Evolutionary conservation across 768 basidiomycete species (phyloP).

Genomic region (Serendipita vermifera): DNA sequence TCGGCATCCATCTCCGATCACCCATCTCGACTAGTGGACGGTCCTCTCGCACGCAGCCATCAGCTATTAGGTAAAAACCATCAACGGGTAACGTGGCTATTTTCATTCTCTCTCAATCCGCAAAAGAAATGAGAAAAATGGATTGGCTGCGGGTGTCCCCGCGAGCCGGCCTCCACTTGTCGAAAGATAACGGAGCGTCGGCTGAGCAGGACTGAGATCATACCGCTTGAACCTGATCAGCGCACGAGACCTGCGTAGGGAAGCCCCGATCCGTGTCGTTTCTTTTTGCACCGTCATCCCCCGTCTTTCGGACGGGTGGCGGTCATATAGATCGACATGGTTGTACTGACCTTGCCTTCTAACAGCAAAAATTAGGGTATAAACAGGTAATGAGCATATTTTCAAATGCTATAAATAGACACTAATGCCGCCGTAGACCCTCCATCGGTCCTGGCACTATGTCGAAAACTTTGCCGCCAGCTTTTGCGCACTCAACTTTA

Average conservation of each 20-base stretch:
- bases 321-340: constrained; percentile 19
- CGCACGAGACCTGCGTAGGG: constrained; percentile 95
- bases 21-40: constrained; percentile 20
- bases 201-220: constrained; percentile 70
- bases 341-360: constrained; percentile 37
- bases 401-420: neutral
- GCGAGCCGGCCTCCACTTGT: constrained; percentile 23
- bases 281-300: constrained; percentile 32
- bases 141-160: constrained; percentile 88
- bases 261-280: constrained; percentile 52
- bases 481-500: constrained; percentile 82
- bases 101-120: constrained; percentile 36
- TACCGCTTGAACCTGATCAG: constrained; percentile 98
- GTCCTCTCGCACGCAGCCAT: constrained; percentile 22
- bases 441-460: constrained; percentile 75
- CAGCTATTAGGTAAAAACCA: neutral
- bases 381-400: constrained; percentile 41
- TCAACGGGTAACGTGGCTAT: neutral
- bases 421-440: constrained; percentile 37
- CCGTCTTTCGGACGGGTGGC: constrained; percentile 29
- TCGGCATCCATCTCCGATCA: constrained; percentile 3
- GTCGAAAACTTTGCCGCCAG: constrained; percentile 80
- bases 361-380: constrained; percentile 71
- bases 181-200: constrained; percentile 19
- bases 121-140: constrained; percentile 60